phyloP scores from a whole-genome alignment of 225 moss, liverwort and hornwort species.

The Bryum argenteum region DNA sequence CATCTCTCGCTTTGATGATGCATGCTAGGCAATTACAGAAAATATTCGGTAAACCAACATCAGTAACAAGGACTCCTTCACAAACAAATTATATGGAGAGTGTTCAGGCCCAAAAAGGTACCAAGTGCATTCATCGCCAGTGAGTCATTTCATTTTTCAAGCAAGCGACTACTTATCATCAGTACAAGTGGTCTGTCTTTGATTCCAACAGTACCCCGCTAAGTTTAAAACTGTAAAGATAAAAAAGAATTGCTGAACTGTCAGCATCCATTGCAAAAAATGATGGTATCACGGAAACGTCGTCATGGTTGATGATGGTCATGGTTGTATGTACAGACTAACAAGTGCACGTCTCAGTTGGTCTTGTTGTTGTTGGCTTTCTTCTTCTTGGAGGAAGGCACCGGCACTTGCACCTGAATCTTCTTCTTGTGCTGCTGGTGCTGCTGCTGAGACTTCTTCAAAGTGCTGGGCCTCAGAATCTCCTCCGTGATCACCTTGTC shows the following conservation, averaged over 20 bases:
- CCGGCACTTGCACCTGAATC: constrained; percentile 35
- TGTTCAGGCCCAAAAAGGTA: constrained; percentile 24
- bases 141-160: constrained; percentile 22
- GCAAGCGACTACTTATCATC: constrained; percentile 26
- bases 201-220: constrained; percentile 22
- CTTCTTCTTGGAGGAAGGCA: constrained; percentile 46
- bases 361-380: constrained; percentile 39
- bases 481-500: constrained; percentile 49
- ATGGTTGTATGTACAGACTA: constrained; percentile 54
- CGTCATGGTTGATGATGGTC: constrained; percentile 23
- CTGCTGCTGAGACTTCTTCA: constrained; percentile 41
- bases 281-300: constrained; percentile 48
- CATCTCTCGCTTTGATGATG: too few relatives aligned
- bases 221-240: constrained; percentile 20
- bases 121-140: constrained; percentile 20
- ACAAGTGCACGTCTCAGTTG: constrained; percentile 22
- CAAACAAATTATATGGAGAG: neutral
- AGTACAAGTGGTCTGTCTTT: constrained; percentile 24
- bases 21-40: too few relatives aligned
- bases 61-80: too few relatives aligned
- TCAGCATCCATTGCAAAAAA: constrained; percentile 59
- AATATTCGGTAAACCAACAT: too few relatives aligned
- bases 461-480: constrained; percentile 32
- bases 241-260: constrained; percentile 53
- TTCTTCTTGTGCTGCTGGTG: constrained; percentile 28